These are phyloP conservation scores for Macrophomina pseudophaseolina DNA, from an alignment of 2,329 filamentous ascomycete species.

Conservation along the genomic window DNA sequence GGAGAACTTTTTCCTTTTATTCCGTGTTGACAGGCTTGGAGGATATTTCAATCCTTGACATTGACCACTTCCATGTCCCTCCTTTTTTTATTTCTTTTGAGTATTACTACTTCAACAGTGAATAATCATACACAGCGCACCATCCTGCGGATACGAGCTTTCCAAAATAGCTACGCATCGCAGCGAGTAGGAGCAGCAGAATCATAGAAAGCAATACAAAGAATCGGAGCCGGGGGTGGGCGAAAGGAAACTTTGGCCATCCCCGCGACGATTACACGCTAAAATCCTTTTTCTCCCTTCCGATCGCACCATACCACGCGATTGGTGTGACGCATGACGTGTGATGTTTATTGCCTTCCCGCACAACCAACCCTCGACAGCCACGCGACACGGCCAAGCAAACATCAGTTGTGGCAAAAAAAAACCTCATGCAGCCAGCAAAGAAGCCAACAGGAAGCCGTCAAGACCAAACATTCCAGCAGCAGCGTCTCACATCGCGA, in stretches of 20 bases:
- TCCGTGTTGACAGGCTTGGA: slow-evolving; percentile 1
- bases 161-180: not conserved
- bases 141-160: not conserved
- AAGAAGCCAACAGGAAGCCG: not conserved
- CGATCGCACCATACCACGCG: not conserved
- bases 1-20: not conserved
- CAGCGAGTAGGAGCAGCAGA: not conserved
- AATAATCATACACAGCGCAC: not conserved
- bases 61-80: slow-evolving; percentile 13
- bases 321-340: not conserved
- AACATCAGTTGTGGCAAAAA: not conserved
- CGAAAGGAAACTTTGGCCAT: not conserved
- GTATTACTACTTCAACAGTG: not conserved
- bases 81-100: not conserved
- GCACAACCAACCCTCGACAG: slow-evolving; percentile 3
- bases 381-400: not conserved
- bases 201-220: not conserved
- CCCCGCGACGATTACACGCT: slow-evolving; percentile 1
- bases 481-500: not conserved
- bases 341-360: not conserved
- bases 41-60: slow-evolving; percentile 10
- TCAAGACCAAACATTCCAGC: not conserved
- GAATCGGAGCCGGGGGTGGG: not conserved
- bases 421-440: not conserved
- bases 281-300: not conserved